A percentile compares a stretch with the other conserved stretches of the same genome.
phyloP scores from a whole-genome alignment of 495 filamentous ascomycete genomes.

The Stereocaulon alpinum region DNA sequence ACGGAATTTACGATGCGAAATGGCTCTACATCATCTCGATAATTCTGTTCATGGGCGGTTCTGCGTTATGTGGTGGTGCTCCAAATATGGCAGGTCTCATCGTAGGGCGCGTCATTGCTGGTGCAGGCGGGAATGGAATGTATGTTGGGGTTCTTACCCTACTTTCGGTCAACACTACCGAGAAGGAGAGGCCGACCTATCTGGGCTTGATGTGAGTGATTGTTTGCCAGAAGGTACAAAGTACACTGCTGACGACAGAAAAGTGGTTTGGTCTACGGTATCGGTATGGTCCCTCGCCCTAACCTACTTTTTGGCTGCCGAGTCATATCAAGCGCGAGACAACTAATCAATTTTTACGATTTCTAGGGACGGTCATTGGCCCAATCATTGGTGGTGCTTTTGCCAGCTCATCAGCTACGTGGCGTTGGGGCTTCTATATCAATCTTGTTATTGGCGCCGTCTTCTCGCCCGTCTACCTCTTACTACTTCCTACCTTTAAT shows the following conservation, averaged over 20 bases:
- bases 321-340: too few species aligned
- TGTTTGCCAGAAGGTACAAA: not conserved
- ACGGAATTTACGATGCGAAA: constrained; percentile 43
- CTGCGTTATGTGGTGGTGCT: constrained; percentile 45
- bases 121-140: constrained; percentile 35
- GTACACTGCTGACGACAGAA: too few species aligned
- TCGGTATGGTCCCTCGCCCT: too few species aligned
- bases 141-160: constrained; percentile 38
- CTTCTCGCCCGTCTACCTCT: constrained; percentile 39
- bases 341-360: not conserved
- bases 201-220: constrained; percentile 25
- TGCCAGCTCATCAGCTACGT: constrained; percentile 36
- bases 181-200: constrained; percentile 34
- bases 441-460: constrained; percentile 43
- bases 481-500: constrained; percentile 35
- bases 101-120: constrained; percentile 39
- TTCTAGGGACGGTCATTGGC: constrained; percentile 44
- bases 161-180: constrained; percentile 30
- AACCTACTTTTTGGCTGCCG: too few species aligned
- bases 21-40: constrained; percentile 41
- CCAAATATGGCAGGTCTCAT: constrained; percentile 42
- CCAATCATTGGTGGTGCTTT: constrained; percentile 49
- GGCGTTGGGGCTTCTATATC: constrained; percentile 55
- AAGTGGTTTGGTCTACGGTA: not conserved
- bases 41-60: constrained; percentile 41